A percentile compares a stretch with the other conserved stretches of the same genome.
Conservation (phyloP, 176 grass and related monocot species). For the Aegilops longissima region DNA sequence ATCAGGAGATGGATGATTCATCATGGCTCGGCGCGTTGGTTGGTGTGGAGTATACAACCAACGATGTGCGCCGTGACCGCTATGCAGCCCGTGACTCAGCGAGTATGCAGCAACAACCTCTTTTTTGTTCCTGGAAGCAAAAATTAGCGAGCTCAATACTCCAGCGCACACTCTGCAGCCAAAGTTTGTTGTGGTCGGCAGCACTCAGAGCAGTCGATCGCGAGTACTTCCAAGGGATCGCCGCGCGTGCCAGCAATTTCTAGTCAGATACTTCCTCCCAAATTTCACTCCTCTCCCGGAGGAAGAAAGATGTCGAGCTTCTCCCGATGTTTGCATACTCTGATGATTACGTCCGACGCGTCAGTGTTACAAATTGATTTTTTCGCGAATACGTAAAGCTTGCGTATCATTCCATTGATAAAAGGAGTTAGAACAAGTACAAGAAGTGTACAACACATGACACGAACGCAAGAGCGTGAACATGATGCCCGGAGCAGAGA, state of each 20-base stretch:
- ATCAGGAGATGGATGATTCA: not conserved
- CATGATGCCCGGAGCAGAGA: no score
- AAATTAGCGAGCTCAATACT: not conserved
- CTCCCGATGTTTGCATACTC: not conserved
- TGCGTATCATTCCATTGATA: no score
- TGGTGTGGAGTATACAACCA: not conserved
- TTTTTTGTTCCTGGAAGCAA: not conserved
- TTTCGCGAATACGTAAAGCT: no score
- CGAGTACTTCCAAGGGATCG: not conserved
- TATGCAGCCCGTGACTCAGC: not conserved
- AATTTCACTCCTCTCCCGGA: not conserved
- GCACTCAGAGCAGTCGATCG: not conserved
- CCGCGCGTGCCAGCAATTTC: not conserved
- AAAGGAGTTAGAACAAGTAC: no score
- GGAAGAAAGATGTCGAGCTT: not conserved
- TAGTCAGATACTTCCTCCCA: not conserved
- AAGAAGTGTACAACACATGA: no score
- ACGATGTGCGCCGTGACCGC: not conserved
- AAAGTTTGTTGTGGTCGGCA: not conserved
- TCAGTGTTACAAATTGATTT: not conserved
- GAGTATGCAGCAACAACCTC: not conserved
- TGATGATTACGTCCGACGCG: not conserved
- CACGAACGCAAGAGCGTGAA: no score
- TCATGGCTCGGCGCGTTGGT: not conserved
- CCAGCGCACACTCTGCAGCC: not conserved